These are phyloP conservation scores for Monarda citriodora DNA, from an alignment of 305 asterid species.

Conservation along the genomic window DNA sequence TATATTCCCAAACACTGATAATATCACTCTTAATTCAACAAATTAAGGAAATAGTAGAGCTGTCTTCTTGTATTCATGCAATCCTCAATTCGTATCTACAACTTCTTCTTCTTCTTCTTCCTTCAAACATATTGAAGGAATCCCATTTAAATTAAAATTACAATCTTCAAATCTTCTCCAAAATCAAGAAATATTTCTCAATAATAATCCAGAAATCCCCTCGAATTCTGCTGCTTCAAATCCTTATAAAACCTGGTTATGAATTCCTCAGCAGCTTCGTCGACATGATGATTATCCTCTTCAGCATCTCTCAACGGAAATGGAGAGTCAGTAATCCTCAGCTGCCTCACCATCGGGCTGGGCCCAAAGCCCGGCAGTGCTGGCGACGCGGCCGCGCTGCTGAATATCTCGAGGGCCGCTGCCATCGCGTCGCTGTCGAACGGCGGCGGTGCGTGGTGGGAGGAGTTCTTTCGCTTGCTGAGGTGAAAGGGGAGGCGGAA, in stretches of 20 bases:
- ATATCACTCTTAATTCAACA: no score
- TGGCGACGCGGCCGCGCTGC: constrained; percentile 50
- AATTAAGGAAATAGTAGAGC: no score
- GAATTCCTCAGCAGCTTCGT: constrained; percentile 69
- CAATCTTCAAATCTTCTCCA: not conserved
- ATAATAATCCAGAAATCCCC: constrained; percentile 14
- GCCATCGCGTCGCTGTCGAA: constrained; percentile 23
- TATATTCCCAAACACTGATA: no score
- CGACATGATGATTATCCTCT: constrained; percentile 33
- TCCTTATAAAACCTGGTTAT: constrained; percentile 49
- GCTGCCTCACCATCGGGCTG: constrained; percentile 62
- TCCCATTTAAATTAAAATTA: no score
- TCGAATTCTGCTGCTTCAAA: constrained; percentile 32
- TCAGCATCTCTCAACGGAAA: constrained; percentile 43
- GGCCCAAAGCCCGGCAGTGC: constrained; percentile 64
- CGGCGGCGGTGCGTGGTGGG: constrained; percentile 18
- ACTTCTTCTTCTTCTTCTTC: no score
- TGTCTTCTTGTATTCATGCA: no score
- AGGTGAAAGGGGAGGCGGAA: constrained; percentile 27
- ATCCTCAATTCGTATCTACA: no score
- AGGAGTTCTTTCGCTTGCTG: constrained; percentile 27
- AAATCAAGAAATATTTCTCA: not conserved
- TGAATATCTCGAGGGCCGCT: constrained; percentile 48
- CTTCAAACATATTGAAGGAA: no score
- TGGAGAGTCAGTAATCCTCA: constrained; percentile 68